Conservation (phyloP, 257 asterid species). For the Primulina eburnea region DNA sequence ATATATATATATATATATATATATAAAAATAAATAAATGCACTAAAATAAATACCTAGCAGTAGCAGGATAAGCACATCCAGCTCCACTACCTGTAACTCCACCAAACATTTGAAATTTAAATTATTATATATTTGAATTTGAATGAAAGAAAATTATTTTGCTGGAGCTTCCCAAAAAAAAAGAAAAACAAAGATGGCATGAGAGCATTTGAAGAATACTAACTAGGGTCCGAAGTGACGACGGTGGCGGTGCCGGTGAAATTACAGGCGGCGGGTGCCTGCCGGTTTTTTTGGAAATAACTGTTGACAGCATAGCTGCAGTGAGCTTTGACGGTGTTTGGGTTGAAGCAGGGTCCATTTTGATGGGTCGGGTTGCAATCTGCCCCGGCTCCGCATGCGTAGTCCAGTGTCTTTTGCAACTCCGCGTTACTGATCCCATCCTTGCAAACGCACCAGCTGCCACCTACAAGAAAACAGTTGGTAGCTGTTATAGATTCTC, state of each 20-base stretch:
- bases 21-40: no score
- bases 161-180: no score
- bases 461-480: conserved; percentile 41
- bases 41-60: no score
- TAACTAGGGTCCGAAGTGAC: conserved; percentile 64
- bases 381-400: conserved; percentile 92
- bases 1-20: no score
- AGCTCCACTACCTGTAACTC: no score
- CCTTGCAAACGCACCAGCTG: conserved; percentile 83
- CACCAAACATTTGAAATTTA: no score
- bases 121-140: no score
- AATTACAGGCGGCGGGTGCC: conserved; percentile 55
- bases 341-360: conserved; percentile 69
- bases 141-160: no score
- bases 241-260: conserved; percentile 60
- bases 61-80: no score
- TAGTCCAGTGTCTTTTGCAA: conserved; percentile 79
- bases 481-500: no score
- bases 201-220: conserved; percentile 4
- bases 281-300: conserved; percentile 72
- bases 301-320: conserved; percentile 85
- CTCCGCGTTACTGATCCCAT: conserved; percentile 43
- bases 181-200: no score
- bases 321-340: conserved; percentile 65
- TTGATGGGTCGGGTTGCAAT: conserved; percentile 61